A percentile compares a stretch with the other conserved stretches of the same genome.
Evolutionary conservation across 768 basidiomycete genomes (phyloP).

Genomic region (Russula compacta): DNA sequence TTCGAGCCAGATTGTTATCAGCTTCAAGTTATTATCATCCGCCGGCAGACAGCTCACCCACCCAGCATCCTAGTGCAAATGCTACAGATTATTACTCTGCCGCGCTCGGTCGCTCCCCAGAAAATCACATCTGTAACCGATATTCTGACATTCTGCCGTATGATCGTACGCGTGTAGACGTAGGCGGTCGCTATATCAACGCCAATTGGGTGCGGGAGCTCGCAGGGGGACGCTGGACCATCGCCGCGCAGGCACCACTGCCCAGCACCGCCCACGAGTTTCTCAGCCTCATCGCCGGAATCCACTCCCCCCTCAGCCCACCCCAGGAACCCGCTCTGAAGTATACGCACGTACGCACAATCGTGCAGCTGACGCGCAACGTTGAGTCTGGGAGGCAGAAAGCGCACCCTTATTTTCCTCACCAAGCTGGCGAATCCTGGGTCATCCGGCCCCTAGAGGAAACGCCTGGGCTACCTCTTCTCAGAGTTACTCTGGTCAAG

Average conservation of each 20-base stretch:
- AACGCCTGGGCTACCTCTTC: slow-evolving; percentile 27
- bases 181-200: slow-evolving; percentile 60
- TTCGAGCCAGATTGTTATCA: slow-evolving; percentile 26
- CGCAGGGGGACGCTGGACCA: slow-evolving; percentile 70
- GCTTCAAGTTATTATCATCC: slow-evolving; percentile 16
- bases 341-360: slow-evolving; percentile 50
- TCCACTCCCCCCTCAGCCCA: slow-evolving; percentile 36
- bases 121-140: slow-evolving; percentile 48
- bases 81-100: slow-evolving; percentile 46
- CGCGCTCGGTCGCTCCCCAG: slow-evolving; percentile 36
- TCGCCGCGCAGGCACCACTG: slow-evolving; percentile 78
- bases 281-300: slow-evolving; percentile 47
- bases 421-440: slow-evolving; percentile 40
- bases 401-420: slow-evolving; percentile 72
- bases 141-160: slow-evolving; percentile 71
- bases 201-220: slow-evolving; percentile 79
- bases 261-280: slow-evolving; percentile 64
- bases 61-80: slow-evolving; percentile 20
- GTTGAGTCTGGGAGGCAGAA: slow-evolving; percentile 64
- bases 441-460: slow-evolving; percentile 40
- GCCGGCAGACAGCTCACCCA: slow-evolving; percentile 19
- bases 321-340: slow-evolving; percentile 14
- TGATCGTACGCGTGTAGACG: slow-evolving; percentile 69
- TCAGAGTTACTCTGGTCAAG: slow-evolving; percentile 51
- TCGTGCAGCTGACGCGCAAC: slow-evolving; percentile 74